Evolutionary conservation across 441 rosid species (phyloP).

Genomic region (Arabidopsis hybrid): DNA sequence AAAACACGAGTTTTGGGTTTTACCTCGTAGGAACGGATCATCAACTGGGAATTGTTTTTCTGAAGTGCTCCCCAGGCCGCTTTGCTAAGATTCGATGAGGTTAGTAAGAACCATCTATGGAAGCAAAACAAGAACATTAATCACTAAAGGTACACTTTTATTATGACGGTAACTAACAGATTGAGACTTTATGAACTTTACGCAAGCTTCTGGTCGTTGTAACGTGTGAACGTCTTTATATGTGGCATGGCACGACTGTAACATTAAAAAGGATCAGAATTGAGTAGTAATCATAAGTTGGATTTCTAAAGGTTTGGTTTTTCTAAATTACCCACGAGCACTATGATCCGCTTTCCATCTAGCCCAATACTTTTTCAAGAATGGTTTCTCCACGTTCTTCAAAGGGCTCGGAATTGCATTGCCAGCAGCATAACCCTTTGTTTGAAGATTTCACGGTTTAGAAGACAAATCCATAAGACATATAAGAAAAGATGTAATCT

Average conservation of each 20-base stretch:
- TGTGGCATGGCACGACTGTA: conserved; percentile 94
- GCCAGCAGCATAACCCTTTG: conserved; percentile 92
- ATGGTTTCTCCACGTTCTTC: conserved; percentile 87
- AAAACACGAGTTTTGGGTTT: background rate
- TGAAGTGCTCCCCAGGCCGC: conserved; percentile 99
- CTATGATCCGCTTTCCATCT: conserved; percentile 89
- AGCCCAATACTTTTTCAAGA: conserved; percentile 90
- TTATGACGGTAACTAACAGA: conserved; percentile 15
- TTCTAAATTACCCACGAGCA: conserved; percentile 66
- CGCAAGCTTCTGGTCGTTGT: conserved; percentile 85
- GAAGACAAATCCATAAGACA: conserved; percentile 21
- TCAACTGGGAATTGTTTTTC: conserved; percentile 90
- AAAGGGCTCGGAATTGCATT: conserved; percentile 87
- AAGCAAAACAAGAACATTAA: conserved; percentile 33
- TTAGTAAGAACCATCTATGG: conserved; percentile 85
- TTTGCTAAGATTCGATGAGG: conserved; percentile 95
- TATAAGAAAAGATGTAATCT: conserved; percentile 6
- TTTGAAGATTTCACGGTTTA: conserved; percentile 31
- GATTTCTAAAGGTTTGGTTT: background rate
- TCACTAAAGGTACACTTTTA: conserved; percentile 17
- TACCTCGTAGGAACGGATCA: conserved; percentile 98
- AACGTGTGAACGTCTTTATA: conserved; percentile 87
- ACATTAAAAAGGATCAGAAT: conserved; percentile 33
- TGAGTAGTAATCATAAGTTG: conserved; percentile 26
- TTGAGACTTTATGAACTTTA: conserved; percentile 49